Base-by-base conservation (phyloP, 2,329 filamentous ascomycete genomes). In the Monosporascus sp. region DNA sequence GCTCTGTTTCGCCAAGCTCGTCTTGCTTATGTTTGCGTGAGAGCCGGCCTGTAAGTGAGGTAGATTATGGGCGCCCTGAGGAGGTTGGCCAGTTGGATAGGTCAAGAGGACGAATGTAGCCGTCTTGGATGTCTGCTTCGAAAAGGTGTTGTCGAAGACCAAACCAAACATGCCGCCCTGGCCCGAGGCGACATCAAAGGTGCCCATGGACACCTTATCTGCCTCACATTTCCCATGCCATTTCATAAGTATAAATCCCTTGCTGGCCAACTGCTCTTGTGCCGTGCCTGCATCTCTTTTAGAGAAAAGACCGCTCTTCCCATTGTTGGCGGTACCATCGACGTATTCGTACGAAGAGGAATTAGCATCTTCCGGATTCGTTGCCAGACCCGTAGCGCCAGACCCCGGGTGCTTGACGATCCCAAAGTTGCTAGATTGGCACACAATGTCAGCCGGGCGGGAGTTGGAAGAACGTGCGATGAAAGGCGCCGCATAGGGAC, bases 131-230 rank as follows among this genome's bases (percentile, higher is more conserved):
- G 89, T 87, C 70, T 87, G 89, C 74, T 97, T 97, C 55, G 92
- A 96, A 69, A 99, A 99, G 27, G 94, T 99, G 68, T 99, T 99
- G 81, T 99, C 94, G 67, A 99, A 96, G 35, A 97, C 91, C 56
- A 99, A 78, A 53, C 92, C 94, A 68, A 96, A 99, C 84, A 96
- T 97, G 66, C 94, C 94, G 24, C 86, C 89, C 58, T 94, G 85
- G 37, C 84, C 85, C 7, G 76, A 65, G 1, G 77, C 76, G 24
- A 97, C 89, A 66, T 96, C 88, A 68, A 91, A 90, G 20, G 87
- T 94, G 35, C 93, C 94, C 70, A 93, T 91, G 20, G 90, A 89
- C 49, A 97, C 91, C 74, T 94, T 93, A 74, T 97, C 93, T 38
- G 94, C 92, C 72, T 97, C 93, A 70, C 91, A 97, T 77, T 93